Percentiles rank a stretch among this genome's conserved stretches.
These are phyloP conservation scores for Postia placenta DNA, from an alignment of 768 basidiomycete species.

Conservation along the genomic window DNA sequence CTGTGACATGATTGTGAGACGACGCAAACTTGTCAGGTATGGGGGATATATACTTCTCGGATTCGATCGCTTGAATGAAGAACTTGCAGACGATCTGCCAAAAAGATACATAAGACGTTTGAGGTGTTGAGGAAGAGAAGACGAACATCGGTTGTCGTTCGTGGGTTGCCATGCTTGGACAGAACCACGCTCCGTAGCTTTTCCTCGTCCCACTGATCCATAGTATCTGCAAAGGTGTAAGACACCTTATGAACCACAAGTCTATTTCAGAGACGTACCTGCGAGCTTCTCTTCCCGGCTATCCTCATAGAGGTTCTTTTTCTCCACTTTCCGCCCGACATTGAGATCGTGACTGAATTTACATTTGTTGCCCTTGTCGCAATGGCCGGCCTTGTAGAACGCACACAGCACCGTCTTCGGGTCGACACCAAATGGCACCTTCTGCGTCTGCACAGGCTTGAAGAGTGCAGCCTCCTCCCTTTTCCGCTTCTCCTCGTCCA, in stretches of 20 bases:
- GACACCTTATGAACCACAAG: no score
- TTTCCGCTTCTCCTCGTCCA: constrained; percentile 75
- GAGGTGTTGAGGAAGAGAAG: background rate
- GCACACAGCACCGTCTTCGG: constrained; percentile 92
- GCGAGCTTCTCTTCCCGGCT: constrained; percentile 70
- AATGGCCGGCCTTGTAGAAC: constrained; percentile 87
- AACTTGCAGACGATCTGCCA: constrained; percentile 91
- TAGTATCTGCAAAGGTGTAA: constrained; percentile 59
- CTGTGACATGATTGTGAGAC: constrained; percentile 23
- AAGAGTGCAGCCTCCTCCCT: constrained; percentile 84
- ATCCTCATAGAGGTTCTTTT: constrained; percentile 94
- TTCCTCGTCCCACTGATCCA: constrained; percentile 97
- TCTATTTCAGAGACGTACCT: constrained; percentile 49
- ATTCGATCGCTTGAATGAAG: constrained; percentile 96
- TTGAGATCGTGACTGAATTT: constrained; percentile 95
- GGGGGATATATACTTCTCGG: constrained; percentile 74
- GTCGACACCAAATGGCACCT: constrained; percentile 92
- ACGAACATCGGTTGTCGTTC: constrained; percentile 84
- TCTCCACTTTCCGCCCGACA: constrained; percentile 87
- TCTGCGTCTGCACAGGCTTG: constrained; percentile 75
- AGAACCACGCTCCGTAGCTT: constrained; percentile 85
- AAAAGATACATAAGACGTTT: background rate
- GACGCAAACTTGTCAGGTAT: no score
- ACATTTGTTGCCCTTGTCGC: constrained; percentile 93
- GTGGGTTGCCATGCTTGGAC: constrained; percentile 85